These are phyloP conservation scores for Pichia eremophila DNA, from an alignment of 805 yeast genomes.

Conservation along the genomic window DNA sequence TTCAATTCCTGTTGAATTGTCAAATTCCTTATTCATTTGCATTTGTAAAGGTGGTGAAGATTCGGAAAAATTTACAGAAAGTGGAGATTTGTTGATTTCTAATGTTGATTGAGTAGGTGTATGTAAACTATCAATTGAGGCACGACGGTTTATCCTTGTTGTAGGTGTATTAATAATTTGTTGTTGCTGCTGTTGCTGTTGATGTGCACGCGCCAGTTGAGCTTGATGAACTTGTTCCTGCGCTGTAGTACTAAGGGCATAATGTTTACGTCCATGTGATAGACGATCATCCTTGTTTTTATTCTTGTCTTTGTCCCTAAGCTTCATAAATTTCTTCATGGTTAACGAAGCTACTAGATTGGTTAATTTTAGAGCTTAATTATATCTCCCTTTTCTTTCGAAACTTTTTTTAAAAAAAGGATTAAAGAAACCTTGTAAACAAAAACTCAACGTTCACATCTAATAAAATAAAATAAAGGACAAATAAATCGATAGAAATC, in stretches of 20 bases:
- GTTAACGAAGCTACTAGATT: neutral
- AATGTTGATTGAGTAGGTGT: neutral
- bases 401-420: too few relatives aligned
- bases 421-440: too few relatives aligned
- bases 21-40: too few relatives aligned
- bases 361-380: neutral
- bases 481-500: too few relatives aligned
- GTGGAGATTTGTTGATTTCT: too few relatives aligned
- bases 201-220: neutral
- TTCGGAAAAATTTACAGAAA: neutral
- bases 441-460: too few relatives aligned
- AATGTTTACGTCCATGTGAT: neutral
- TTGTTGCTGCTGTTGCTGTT: neutral
- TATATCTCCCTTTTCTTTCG: too few relatives aligned
- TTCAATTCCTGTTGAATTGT: too few relatives aligned
- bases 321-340: conserved; percentile 4
- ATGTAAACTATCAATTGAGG: neutral
- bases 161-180: neutral
- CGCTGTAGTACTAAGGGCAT: neutral
- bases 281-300: neutral
- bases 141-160: neutral
- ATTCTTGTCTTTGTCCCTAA: conserved; percentile 2
- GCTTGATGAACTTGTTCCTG: neutral
- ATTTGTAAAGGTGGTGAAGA: too few relatives aligned
- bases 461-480: too few relatives aligned